Percentiles rank a stretch among this genome's conserved stretches.
Conservation (phyloP, 306 rosid species). For the Canavalia ensiformis region DNA sequence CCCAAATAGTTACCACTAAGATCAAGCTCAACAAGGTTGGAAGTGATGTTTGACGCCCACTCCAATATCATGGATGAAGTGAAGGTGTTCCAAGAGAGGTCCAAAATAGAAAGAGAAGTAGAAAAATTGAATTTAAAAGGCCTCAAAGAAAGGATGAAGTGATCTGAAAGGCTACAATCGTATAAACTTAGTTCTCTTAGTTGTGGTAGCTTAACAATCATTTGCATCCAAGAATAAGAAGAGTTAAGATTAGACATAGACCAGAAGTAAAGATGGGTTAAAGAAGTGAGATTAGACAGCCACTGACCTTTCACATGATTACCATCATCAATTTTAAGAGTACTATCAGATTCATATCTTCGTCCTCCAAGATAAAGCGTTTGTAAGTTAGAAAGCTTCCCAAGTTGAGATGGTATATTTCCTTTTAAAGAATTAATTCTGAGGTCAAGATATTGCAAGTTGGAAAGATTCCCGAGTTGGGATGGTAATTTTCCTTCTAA, state of each 20-base stretch:
- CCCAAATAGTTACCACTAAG: not conserved
- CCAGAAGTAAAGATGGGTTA: constrained; percentile 39
- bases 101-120: constrained; percentile 17
- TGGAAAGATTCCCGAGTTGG: constrained; percentile 50
- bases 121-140: constrained; percentile 32
- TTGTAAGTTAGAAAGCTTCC: no score
- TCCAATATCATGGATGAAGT: constrained; percentile 19
- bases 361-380: constrained; percentile 23
- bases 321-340: not conserved
- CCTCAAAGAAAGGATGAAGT: not conserved
- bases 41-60: constrained; percentile 31
- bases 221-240: constrained; percentile 15
- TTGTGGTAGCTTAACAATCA: constrained; percentile 32
- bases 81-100: not conserved
- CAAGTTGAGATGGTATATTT: no score
- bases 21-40: constrained; percentile 42
- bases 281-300: constrained; percentile 47
- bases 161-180: constrained; percentile 31
- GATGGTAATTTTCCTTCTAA: constrained; percentile 36
- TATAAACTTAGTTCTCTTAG: not conserved
- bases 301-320: constrained; percentile 5
- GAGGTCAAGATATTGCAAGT: not conserved
- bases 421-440: no score
- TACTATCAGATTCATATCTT: no score
- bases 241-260: not conserved